Conservation (phyloP, 2,329 filamentous ascomycete species). For the Shiraia sp. region DNA sequence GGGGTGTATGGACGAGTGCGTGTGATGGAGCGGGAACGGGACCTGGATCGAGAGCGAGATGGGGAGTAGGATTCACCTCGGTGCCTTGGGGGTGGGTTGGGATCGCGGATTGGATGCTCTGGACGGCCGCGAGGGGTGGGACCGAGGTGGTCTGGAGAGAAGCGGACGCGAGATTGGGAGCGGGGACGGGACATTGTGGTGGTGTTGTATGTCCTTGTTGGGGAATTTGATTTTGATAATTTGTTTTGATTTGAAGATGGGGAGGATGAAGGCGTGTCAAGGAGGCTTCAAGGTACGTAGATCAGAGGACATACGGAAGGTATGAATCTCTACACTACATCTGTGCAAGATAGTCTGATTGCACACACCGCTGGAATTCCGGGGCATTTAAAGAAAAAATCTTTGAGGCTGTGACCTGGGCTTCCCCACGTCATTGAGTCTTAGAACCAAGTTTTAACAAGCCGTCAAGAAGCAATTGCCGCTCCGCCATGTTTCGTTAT, state of each 20-base stretch:
- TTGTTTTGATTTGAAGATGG: not conserved
- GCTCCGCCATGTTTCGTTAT: too few species aligned
- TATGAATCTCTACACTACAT: too few species aligned
- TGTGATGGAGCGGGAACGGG: not conserved
- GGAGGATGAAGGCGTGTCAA: too few species aligned
- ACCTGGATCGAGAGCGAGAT: slow-evolving; percentile 2
- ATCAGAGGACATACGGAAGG: too few species aligned
- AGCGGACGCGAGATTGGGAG: not conserved
- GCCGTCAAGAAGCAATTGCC: not conserved
- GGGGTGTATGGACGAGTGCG: too few species aligned
- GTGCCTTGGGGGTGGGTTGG: not conserved
- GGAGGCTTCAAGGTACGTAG: too few species aligned
- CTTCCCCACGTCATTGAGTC: too few species aligned
- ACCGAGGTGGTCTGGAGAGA: not conserved
- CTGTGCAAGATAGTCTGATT: too few species aligned
- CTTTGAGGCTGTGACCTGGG: too few species aligned
- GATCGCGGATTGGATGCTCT: not conserved
- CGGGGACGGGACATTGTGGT: not conserved
- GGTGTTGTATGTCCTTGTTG: not conserved
- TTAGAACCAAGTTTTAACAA: not conserved
- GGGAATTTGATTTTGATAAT: not conserved
- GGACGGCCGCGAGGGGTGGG: slow-evolving; percentile 2
- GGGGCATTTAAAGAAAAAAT: too few species aligned
- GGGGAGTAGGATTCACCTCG: slow-evolving; percentile 2
- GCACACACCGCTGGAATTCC: too few species aligned